Evolutionary conservation across 768 basidiomycete species (phyloP), one percentile per base, ranked within the genome.

Genomic region (Suillus cothurnatus): DNA sequence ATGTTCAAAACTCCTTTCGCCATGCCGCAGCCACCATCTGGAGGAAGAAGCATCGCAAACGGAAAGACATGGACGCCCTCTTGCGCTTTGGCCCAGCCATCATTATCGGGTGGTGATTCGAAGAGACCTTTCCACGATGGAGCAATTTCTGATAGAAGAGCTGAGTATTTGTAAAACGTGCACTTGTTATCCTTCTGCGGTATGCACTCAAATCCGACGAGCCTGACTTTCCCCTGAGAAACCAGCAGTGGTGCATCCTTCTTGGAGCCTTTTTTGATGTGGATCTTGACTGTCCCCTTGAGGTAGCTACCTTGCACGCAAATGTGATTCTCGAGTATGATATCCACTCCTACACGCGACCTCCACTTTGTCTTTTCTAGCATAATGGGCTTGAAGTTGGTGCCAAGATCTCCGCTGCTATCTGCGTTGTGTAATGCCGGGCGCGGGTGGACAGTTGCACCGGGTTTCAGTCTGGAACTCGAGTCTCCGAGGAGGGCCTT

Each of bases 201-300:
- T 50, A 87, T 82, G 50, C 86, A 88, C 78, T 97, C 95, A 73
- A 94, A 95, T 5, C 95, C 94, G 61, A 96, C 83, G 26, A 95
- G 81, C 64, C 94, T 82, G 38, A 96, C 75, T 79, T 94, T 96
- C 5, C 88, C 92, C 43, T 83, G 87, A 45, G 88, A 88, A 17
- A 97, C 76, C 68, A 87, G 79, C 4, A 94, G 72, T n/a, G 85
- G 79, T 2, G 82, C 73, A 63, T 86, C 85, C 68, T 86, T 87
- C 73, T 81, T 85, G 34, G 80, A 71, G 32, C 83, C 82, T 56
- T 85, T 81, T 61, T 82, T 81, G 23, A 97, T 83, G 38, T 81
- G 82, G 47, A 96, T 77, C 58, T 88, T 85, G 76, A 95, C 79
- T 47, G 82, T 77, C 3, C 95, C 95, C 53, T 84, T 84, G 52